Percentiles rank a stretch among this genome's conserved stretches.
phyloP scores from a whole-genome alignment of 2,329 filamentous ascomycete species.

The Penicillium janthinellum region DNA sequence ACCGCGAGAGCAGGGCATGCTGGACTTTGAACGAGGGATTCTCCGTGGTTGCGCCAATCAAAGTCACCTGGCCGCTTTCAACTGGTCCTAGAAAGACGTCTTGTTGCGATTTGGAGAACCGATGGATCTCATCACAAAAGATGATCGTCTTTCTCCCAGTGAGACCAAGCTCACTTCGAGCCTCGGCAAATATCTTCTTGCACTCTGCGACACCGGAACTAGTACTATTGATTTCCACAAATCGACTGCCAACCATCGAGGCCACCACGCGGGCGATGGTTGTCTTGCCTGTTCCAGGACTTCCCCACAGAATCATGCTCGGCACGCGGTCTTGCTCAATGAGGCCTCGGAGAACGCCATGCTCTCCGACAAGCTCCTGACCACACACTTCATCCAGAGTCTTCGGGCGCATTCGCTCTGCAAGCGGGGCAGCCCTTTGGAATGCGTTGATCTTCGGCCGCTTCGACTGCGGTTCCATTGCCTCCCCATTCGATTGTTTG shows the following conservation, averaged over 20 bases:
- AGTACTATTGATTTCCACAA: slow-evolving; percentile 95
- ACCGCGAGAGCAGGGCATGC: slow-evolving; percentile 81
- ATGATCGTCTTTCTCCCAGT: slow-evolving; percentile 92
- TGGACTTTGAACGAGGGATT: slow-evolving; percentile 95
- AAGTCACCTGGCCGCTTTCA: slow-evolving; percentile 83
- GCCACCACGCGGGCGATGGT: slow-evolving; percentile 90
- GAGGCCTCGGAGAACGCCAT: slow-evolving; percentile 80
- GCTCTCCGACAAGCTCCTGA: slow-evolving; percentile 83
- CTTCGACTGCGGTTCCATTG: slow-evolving; percentile 56
- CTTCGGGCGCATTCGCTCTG: slow-evolving; percentile 88
- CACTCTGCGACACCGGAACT: slow-evolving; percentile 84
- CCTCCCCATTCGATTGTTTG: slow-evolving; percentile 26
- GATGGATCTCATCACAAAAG: slow-evolving; percentile 96
- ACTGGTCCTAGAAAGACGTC: slow-evolving; percentile 93
- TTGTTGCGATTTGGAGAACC: slow-evolving; percentile 89
- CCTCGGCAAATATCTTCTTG: slow-evolving; percentile 88
- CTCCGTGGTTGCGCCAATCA: slow-evolving; percentile 95
- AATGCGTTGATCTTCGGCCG: slow-evolving; percentile 66
- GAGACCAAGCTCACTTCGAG: slow-evolving; percentile 73
- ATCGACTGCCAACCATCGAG: slow-evolving; percentile 76
- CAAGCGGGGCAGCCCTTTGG: slow-evolving; percentile 75
- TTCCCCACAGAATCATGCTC: slow-evolving; percentile 86
- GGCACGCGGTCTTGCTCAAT: slow-evolving; percentile 85
- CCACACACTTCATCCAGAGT: slow-evolving; percentile 85
- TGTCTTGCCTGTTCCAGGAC: slow-evolving; percentile 53